Evolutionary conservation across 352 stramenopile genomes (phyloP).

Genomic region (Globisporangium sylvaticum): DNA sequence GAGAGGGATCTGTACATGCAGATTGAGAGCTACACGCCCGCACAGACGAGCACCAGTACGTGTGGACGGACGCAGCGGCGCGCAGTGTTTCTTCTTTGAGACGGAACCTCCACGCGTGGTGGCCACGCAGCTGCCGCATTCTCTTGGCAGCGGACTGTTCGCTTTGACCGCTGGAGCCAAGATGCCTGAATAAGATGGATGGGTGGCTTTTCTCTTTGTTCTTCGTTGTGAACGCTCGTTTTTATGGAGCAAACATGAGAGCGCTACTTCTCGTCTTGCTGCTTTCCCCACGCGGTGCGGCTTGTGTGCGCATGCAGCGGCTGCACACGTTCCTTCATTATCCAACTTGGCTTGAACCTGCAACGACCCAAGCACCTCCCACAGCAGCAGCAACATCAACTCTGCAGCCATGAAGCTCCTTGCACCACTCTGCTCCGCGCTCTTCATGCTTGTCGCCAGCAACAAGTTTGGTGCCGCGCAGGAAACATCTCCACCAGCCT

Average conservation of each 20-base stretch:
- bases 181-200: not conserved
- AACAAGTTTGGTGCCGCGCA: conserved; percentile 1
- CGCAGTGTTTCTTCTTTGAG: conserved; percentile 8
- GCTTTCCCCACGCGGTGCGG: not conserved
- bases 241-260: not conserved
- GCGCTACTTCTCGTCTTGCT: not conserved
- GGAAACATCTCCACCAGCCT: not conserved
- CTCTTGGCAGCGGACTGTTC: conserved; percentile 9
- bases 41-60: not conserved
- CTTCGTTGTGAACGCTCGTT: not conserved
- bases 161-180: not conserved
- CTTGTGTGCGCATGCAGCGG: not conserved
- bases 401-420: conserved; percentile 12
- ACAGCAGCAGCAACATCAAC: not conserved
- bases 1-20: not conserved
- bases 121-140: not conserved
- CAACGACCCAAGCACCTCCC: not conserved
- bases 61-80: no score
- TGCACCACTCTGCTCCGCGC: not conserved
- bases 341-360: conserved; percentile 1
- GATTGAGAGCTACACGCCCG: not conserved
- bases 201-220: not conserved
- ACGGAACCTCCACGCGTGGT: not conserved
- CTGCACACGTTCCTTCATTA: not conserved
- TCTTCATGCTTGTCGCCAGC: not conserved